Evolutionary conservation across 225 moss, liverwort and hornwort genomes (phyloP).

Genomic region (Rhytidiadelphus loreus): DNA sequence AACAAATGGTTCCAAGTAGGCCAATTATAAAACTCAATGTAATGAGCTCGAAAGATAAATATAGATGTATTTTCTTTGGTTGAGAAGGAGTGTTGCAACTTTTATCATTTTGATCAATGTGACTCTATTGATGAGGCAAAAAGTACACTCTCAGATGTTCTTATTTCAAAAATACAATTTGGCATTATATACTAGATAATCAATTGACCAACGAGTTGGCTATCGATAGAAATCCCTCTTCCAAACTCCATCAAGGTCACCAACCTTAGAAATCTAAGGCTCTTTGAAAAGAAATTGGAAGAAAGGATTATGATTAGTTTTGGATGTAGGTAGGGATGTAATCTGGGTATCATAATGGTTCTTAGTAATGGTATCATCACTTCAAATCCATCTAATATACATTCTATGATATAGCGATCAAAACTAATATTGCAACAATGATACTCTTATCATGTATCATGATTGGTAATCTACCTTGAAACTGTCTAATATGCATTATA

Average conservation of each 20-base stretch:
- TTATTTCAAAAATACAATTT: neutral
- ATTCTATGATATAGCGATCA: no score
- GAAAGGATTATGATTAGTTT: neutral
- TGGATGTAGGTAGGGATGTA: neutral
- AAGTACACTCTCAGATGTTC: neutral
- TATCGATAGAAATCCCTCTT: neutral
- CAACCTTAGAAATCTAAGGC: neutral
- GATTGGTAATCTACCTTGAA: no score
- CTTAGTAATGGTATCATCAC: neutral
- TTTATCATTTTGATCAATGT: neutral
- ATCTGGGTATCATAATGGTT: accelerated
- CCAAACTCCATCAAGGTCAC: neutral
- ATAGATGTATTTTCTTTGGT: neutral
- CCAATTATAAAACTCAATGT: neutral
- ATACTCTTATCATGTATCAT: no score
- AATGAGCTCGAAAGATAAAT: neutral
- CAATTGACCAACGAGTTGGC: accelerated
- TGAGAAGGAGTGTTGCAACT: neutral
- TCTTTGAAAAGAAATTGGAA: neutral
- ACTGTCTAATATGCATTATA: no score
- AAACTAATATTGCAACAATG: no score
- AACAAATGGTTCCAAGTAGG: no score
- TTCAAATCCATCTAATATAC: accelerated
- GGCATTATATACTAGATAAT: neutral
- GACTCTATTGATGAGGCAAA: neutral